A percentile compares a stretch with the other conserved stretches of the same genome.
Conservation (phyloP, 148 eudicot genomes). For the Fagopyrum tataricum region DNA sequence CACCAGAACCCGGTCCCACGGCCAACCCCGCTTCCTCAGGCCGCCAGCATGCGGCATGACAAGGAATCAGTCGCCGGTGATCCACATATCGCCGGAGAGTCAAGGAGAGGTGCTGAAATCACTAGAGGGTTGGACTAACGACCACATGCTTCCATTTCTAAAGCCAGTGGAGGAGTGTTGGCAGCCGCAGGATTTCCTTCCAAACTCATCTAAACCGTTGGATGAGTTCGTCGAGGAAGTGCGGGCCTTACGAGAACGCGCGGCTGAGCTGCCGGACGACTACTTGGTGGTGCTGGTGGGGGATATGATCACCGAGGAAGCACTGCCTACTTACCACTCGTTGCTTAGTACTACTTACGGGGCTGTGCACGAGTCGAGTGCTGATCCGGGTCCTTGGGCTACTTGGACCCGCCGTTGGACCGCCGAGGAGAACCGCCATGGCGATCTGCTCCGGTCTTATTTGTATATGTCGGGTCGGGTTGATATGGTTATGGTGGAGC, state of each 20-base stretch:
- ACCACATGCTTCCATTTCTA: conserved; percentile 18
- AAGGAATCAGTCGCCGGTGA: not conserved
- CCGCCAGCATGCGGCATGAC: not conserved
- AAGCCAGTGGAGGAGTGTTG: conserved; percentile 27
- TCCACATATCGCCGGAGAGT: not conserved
- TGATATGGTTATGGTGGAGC: conserved; percentile 24
- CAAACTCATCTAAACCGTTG: conserved; percentile 15
- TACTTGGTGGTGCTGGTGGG: conserved; percentile 30
- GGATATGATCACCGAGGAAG: conserved; percentile 29
- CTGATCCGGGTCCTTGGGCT: conserved; percentile 25
- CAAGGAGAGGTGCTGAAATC: conserved; percentile 19
- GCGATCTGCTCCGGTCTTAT: conserved; percentile 24
- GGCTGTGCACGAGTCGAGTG: conserved; percentile 20
- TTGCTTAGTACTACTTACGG: conserved; percentile 23
- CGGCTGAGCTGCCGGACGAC: conserved; percentile 22
- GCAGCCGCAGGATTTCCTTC: conserved; percentile 28
- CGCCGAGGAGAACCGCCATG: conserved; percentile 29
- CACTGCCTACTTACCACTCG: conserved; percentile 26
- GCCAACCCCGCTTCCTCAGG: not conserved
- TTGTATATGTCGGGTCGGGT: conserved; percentile 30
- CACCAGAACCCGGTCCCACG: not conserved
- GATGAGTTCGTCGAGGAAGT: conserved; percentile 16
- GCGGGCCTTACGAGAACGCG: conserved; percentile 17
- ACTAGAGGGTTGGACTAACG: conserved; percentile 20
- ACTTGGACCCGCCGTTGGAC: conserved; percentile 26